phyloP scores from a whole-genome alignment of 164 flowering plant species.

The Paratinospora sagittata region DNA sequence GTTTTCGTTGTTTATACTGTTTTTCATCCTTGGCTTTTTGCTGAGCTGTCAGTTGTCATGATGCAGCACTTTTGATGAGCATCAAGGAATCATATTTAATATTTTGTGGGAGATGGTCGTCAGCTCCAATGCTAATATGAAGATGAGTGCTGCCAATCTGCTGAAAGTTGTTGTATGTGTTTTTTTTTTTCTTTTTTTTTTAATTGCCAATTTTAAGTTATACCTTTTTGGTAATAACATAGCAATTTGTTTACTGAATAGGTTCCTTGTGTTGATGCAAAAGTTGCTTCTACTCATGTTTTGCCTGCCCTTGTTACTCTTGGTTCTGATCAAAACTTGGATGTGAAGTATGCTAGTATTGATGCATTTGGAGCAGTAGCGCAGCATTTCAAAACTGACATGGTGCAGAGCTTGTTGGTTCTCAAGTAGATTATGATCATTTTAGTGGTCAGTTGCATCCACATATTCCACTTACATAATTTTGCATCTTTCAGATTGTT shows the following conservation, averaged over 20 bases:
- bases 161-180: slow-evolving; percentile 74
- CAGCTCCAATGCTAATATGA: slow-evolving; percentile 60
- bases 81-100: slow-evolving; percentile 76
- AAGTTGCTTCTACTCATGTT: slow-evolving; percentile 79
- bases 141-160: slow-evolving; percentile 76
- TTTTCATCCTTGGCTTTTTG: not conserved
- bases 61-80: slow-evolving; percentile 80
- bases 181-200: not conserved
- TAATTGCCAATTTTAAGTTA: slow-evolving; percentile 5
- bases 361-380: slow-evolving; percentile 97
- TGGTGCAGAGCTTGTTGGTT: slow-evolving; percentile 35
- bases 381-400: slow-evolving; percentile 84
- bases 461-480: slow-evolving; percentile 15
- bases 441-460: slow-evolving; percentile 2
- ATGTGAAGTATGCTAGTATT: slow-evolving; percentile 92
- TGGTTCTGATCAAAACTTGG: slow-evolving; percentile 92
- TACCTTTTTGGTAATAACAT: slow-evolving; percentile 1
- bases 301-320: slow-evolving; percentile 93
- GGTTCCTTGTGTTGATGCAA: slow-evolving; percentile 84
- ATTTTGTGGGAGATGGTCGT: slow-evolving; percentile 99
- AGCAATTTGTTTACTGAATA: slow-evolving; percentile 16
- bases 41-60: slow-evolving; percentile 15
- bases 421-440: not conserved
- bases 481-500: slow-evolving; percentile 61
- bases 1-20: slow-evolving; percentile 7